Evolutionary conservation across 2,329 filamentous ascomycete species (phyloP).

Genomic region (Exophiala aquamarina): DNA sequence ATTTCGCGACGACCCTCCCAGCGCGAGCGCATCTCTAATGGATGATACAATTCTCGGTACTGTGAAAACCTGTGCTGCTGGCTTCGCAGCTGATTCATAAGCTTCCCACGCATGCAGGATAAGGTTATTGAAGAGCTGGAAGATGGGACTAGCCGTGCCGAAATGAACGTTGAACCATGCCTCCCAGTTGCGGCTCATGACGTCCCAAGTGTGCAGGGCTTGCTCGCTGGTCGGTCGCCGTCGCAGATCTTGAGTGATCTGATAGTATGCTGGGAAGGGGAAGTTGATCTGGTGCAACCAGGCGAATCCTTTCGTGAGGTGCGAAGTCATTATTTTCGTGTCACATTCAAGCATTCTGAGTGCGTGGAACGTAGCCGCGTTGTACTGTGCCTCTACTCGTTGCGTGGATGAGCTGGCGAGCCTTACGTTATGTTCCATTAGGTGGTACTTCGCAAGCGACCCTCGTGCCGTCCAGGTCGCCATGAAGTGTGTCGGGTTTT

Average conservation of each 20-base stretch:
- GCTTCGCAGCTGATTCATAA: constrained; percentile 24
- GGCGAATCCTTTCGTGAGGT: constrained; percentile 40
- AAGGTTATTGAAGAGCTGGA: constrained; percentile 36
- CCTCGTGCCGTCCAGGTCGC: constrained; percentile 47
- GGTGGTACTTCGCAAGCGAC: constrained; percentile 49
- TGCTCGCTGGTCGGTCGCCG: constrained; percentile 36
- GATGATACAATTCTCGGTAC: constrained; percentile 33
- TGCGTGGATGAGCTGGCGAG: constrained; percentile 22
- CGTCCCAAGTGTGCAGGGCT: constrained; percentile 42
- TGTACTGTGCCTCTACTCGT: constrained; percentile 33
- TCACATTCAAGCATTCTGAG: constrained; percentile 47
- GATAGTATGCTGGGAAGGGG: constrained; percentile 51
- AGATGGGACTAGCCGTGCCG: constrained; percentile 25
- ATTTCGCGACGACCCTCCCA: too few relatives aligned
- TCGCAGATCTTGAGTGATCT: constrained; percentile 45
- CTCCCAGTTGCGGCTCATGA: constrained; percentile 48
- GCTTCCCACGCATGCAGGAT: constrained; percentile 45
- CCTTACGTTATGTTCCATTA: constrained; percentile 51
- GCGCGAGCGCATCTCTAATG: constrained; percentile 30
- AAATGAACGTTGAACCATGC: constrained; percentile 29
- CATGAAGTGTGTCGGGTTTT: constrained; percentile 49
- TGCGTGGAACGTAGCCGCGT: constrained; percentile 33
- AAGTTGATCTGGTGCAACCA: constrained; percentile 49
- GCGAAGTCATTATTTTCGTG: constrained; percentile 44
- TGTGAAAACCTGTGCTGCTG: constrained; percentile 17